Base-by-base conservation (phyloP, 2,329 filamentous ascomycete species). In the Colletotrichum abscissum region DNA sequence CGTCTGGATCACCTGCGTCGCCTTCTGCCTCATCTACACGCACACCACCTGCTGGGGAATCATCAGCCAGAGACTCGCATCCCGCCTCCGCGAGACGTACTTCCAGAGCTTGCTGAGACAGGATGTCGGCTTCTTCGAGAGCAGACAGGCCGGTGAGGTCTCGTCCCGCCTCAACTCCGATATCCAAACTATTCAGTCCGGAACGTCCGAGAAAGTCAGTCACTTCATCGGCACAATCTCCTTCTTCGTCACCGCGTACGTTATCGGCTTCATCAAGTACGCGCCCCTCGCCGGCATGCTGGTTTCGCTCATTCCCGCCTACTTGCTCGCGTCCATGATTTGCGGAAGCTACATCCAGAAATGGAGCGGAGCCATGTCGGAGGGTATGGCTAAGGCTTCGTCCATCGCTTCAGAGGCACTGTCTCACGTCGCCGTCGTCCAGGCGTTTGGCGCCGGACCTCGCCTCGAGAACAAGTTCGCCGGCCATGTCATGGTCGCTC, bases 191-290 rank as follows among this genome's bases (percentile, higher is more conserved):
- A 88, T 92, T 63, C 89, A 89, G 68, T 86, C 86, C 0, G 91
- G 90, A 22, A 91, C 89, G 0, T 89, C 88, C 1, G 91, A 92
- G 80, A 92, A 92, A 77, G 89, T 91, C 22, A 90, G 90, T 38
- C 87, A 92, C 35, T 86, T 87, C 68, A 82, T 92, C 2, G 84
- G 86, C 14, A 89, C 86, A 56, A 77, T 89, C 12, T 88, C 88
- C 1, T 92, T 91, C 78, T 92, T 92, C 76, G 79, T 91, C 57
- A 89, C 90, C 0, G 88, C 90, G 2, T 92, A 90, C 73, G 84
- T 91, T 5, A 87, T 92, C 22, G 89, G 89, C 2, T 92, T 92
- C 75, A 87, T 90, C 79, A 89, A 90, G 75, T 84, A 91, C 75
- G 83, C 86, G 12, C 82, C 84, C 38, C 82, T 92, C 4, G 88